phyloP scores from a whole-genome alignment of 805 yeast species.

The Hanseniaspora pseudoguilliermondii region DNA sequence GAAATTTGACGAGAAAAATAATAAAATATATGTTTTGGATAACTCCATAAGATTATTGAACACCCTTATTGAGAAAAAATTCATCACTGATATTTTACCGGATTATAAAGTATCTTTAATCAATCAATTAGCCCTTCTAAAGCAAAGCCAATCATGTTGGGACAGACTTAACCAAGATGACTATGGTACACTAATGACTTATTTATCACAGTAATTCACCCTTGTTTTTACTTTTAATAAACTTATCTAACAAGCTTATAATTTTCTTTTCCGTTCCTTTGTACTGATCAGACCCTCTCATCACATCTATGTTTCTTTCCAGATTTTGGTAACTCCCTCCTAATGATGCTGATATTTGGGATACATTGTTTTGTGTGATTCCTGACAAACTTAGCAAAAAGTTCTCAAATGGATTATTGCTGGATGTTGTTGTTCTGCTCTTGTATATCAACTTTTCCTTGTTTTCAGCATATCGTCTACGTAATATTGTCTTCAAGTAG shows the following conservation, averaged over 20 bases:
- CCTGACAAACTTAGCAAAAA: constrained; percentile 5
- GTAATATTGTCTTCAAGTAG: constrained; percentile 6
- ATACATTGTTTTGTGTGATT: constrained; percentile 5
- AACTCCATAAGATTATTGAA: background rate
- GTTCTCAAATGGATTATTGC: background rate
- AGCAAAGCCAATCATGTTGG: background rate
- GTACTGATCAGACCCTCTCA: background rate
- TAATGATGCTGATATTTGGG: background rate
- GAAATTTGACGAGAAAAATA: constrained; percentile 1
- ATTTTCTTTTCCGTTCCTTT: constrained; percentile 4
- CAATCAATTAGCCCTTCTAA: background rate
- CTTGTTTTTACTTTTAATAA: background rate
- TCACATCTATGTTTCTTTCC: background rate
- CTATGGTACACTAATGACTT: background rate
- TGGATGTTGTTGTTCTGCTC: background rate
- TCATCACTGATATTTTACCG: background rate
- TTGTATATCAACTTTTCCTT: background rate
- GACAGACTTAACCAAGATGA: constrained; percentile 11
- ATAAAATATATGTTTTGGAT: constrained; percentile 8
- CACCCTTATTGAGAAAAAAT: background rate
- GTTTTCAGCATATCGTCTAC: background rate
- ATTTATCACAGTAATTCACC: constrained; percentile 5
- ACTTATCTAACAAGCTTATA: background rate
- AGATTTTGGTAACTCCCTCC: constrained; percentile 1
- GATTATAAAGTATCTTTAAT: background rate